Evolutionary conservation across 2,329 filamentous ascomycete genomes (phyloP).

Genomic region (Colletotrichum gloeosporioides): DNA sequence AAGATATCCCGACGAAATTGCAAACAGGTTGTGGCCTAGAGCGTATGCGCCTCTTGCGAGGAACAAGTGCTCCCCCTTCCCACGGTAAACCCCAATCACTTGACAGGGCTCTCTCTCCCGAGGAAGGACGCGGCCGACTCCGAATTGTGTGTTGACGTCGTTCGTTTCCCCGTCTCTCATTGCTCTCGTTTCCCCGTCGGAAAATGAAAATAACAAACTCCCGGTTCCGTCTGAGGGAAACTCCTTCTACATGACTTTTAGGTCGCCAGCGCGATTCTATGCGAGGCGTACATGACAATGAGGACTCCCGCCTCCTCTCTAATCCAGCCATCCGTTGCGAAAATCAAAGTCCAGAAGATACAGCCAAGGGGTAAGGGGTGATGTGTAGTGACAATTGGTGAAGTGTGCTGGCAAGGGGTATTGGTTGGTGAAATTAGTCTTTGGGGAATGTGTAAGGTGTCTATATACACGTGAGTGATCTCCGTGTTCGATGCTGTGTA

Average conservation of each 20-base stretch:
- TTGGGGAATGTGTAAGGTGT: conserved; percentile 18
- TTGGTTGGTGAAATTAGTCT: conserved; percentile 23
- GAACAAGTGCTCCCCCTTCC: background rate
- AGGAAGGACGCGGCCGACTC: conserved; percentile 18
- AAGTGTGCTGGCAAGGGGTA: conserved; percentile 21
- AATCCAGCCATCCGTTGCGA: conserved; percentile 22
- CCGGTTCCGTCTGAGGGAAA: conserved; percentile 22
- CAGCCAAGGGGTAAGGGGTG: conserved; percentile 17
- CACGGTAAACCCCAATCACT: conserved; percentile 8
- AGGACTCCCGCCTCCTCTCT: conserved; percentile 21
- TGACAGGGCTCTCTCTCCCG: background rate
- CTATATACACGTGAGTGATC: conserved; percentile 24
- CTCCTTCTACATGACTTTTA: conserved; percentile 27
- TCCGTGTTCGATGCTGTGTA: conserved; percentile 23
- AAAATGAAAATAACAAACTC: conserved; percentile 17
- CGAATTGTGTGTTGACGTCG: conserved; percentile 12
- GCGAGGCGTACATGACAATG: conserved; percentile 26
- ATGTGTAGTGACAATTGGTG: conserved; percentile 17
- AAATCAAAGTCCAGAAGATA: conserved; percentile 25
- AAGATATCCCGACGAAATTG: conserved; percentile 2
- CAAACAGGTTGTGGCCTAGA: conserved; percentile 10
- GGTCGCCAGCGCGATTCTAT: conserved; percentile 20
- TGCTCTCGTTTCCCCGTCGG: conserved; percentile 18
- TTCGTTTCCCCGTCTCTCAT: conserved; percentile 20
- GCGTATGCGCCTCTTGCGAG: background rate